These are phyloP conservation scores for Apophysomyces trapeziformis DNA, from an alignment of 371 early-diverging fungal genomes.

Conservation along the genomic window DNA sequence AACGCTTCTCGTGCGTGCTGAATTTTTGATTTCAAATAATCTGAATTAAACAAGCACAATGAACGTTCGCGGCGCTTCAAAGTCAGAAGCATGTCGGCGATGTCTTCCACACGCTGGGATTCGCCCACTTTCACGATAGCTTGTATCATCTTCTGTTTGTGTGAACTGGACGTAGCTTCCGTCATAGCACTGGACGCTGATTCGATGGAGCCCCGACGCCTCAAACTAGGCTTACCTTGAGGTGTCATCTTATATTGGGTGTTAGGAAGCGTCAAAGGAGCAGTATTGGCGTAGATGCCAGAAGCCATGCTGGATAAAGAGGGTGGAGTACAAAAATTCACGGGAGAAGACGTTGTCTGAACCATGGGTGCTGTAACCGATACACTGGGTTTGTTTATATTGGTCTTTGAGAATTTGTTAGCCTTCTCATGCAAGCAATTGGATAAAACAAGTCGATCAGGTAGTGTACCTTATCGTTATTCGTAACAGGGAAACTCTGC, in stretches of 20 bases:
- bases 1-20: slow-evolving; percentile 48
- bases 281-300: slow-evolving; percentile 6
- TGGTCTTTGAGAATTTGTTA: background rate
- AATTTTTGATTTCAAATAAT: slow-evolving; percentile 43
- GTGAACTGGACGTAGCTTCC: slow-evolving; percentile 25
- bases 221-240: slow-evolving; percentile 24
- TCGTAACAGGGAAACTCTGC: background rate
- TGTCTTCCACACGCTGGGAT: slow-evolving; percentile 33
- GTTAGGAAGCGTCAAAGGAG: background rate
- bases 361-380: background rate
- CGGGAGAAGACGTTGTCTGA: background rate
- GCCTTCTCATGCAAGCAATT: background rate
- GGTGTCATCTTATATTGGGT: slow-evolving; percentile 12
- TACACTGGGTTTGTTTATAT: background rate
- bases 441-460: background rate
- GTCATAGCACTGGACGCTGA: slow-evolving; percentile 38
- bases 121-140: slow-evolving; percentile 32
- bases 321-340: background rate
- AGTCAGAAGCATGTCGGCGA: slow-evolving; percentile 52
- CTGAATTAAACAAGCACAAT: slow-evolving; percentile 51
- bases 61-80: slow-evolving; percentile 52
- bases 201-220: slow-evolving; percentile 41
- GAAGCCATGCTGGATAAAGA: slow-evolving; percentile 14
- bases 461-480: background rate
- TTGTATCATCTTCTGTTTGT: slow-evolving; percentile 31